phyloP scores from a whole-genome alignment of 2,329 filamentous ascomycete species.

The Thelonectria olida region DNA sequence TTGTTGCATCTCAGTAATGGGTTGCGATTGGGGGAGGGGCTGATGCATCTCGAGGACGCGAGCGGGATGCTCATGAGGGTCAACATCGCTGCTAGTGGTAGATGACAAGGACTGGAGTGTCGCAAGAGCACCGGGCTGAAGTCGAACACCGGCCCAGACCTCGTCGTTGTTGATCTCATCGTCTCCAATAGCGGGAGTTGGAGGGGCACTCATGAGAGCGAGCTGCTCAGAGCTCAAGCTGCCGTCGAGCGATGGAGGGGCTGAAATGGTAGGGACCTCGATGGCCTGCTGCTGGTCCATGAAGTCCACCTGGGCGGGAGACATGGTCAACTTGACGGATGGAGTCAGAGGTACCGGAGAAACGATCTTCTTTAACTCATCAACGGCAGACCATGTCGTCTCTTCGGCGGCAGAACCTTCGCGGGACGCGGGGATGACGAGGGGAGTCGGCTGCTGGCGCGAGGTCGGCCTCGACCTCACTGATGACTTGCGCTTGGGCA shows the following conservation, averaged over 20 bases:
- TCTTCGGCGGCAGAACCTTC: constrained; percentile 39
- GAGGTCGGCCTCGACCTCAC: constrained; percentile 54
- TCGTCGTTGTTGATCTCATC: constrained; percentile 63
- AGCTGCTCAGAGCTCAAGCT: constrained; percentile 90
- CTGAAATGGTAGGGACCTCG: constrained; percentile 77
- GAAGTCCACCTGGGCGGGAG: constrained; percentile 76
- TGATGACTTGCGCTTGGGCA: constrained; percentile 41
- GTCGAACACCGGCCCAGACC: constrained; percentile 76
- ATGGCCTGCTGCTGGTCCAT: constrained; percentile 71
- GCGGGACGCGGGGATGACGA: constrained; percentile 61
- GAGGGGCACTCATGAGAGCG: constrained; percentile 82
- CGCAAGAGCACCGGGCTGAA: constrained; percentile 83
- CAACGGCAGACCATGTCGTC: constrained; percentile 54
- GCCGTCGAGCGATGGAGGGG: constrained; percentile 88
- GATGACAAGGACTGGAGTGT: constrained; percentile 78
- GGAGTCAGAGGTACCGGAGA: constrained; percentile 72
- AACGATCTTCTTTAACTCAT: constrained; percentile 58
- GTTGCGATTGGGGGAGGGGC: constrained; percentile 14
- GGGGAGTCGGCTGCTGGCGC: constrained; percentile 50
- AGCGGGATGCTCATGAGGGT: constrained; percentile 62
- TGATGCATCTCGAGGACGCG: constrained; percentile 57
- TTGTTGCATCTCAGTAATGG: constrained; percentile 57
- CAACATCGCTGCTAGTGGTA: constrained; percentile 60
- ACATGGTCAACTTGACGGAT: constrained; percentile 76
- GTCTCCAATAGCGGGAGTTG: constrained; percentile 78